Percentiles rank a stretch among this genome's conserved stretches.
These are phyloP conservation scores for Nannochloropsis granulata DNA, from an alignment of 108 stramenopile genomes.

Conservation along the genomic window DNA sequence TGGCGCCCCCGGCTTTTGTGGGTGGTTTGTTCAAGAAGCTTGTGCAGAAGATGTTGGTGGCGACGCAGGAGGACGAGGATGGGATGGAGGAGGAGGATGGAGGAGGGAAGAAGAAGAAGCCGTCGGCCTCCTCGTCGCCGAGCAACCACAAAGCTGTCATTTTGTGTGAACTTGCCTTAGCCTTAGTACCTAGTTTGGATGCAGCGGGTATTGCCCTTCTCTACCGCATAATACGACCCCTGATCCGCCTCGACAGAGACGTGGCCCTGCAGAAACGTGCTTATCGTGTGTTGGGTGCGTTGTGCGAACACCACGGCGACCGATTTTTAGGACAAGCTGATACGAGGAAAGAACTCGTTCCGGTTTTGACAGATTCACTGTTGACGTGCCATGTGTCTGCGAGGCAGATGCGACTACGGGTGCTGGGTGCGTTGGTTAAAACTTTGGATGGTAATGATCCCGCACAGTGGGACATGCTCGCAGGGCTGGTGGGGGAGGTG, in stretches of 20 bases:
- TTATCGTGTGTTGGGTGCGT: constrained; percentile 4
- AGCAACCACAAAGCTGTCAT: not conserved
- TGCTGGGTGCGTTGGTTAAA: constrained; percentile 4
- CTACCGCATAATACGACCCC: constrained; percentile 24
- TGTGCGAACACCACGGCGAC: not conserved
- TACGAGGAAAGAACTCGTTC: constrained; percentile 18
- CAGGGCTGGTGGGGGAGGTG: constrained; percentile 53
- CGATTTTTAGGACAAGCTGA: not conserved
- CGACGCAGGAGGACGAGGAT: not conserved
- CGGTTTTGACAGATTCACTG: constrained; percentile 28
- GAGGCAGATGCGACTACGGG: constrained; percentile 25
- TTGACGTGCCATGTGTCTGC: constrained; percentile 35
- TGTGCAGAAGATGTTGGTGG: constrained; percentile 29
- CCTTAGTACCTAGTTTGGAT: not conserved
- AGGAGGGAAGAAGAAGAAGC: not conserved
- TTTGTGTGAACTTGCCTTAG: not conserved
- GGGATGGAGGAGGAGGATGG: no score
- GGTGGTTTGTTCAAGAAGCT: constrained; percentile 27
- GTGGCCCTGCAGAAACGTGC: constrained; percentile 29
- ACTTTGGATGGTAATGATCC: not conserved
- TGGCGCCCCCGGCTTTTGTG: constrained; percentile 24
- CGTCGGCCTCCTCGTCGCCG: not conserved
- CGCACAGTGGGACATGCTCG: constrained; percentile 38
- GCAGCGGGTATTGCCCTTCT: constrained; percentile 13
- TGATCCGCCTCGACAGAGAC: constrained; percentile 14